These are phyloP conservation scores for Plasmodium adleri DNA, from an alignment of 169 alveolate genomes.

Conservation along the genomic window DNA sequence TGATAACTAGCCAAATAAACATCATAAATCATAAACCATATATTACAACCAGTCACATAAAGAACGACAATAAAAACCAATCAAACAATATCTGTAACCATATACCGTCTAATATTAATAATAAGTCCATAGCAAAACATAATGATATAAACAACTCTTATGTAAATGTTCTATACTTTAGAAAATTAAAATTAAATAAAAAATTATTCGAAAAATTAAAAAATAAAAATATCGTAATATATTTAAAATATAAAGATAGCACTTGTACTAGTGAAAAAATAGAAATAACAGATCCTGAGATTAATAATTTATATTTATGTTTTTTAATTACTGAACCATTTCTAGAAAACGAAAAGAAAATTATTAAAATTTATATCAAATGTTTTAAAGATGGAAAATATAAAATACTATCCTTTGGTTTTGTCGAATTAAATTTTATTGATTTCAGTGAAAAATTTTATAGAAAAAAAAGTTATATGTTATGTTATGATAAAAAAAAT, in stretches of 20 bases:
- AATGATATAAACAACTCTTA: constrained; percentile 21
- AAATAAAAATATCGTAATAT: constrained; percentile 58
- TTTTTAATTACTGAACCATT: constrained; percentile 65
- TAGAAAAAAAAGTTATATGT: constrained; percentile 68
- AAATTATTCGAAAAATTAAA: constrained; percentile 54
- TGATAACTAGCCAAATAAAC: no score
- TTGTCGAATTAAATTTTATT: constrained; percentile 35
- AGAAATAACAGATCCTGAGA: constrained; percentile 33
- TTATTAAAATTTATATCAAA: constrained; percentile 61
- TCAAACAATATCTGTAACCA: no score
- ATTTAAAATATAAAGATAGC: constrained; percentile 62
- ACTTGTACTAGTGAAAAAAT: constrained; percentile 66
- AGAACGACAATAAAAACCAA: no score
- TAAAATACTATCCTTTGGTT: constrained; percentile 72
- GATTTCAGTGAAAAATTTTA: constrained; percentile 64
- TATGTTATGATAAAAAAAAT: constrained; percentile 70
- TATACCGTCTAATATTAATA: not conserved
- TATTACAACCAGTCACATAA: no score
- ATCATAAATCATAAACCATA: no score
- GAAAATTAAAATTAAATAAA: constrained; percentile 64
- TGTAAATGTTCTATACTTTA: constrained; percentile 50
- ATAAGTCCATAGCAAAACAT: not conserved
- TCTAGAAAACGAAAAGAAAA: constrained; percentile 46
- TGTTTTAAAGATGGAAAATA: constrained; percentile 67
- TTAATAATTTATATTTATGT: constrained; percentile 46